Base-by-base conservation (phyloP, 176 grass and related monocot species). In the Typha latifolia region DNA sequence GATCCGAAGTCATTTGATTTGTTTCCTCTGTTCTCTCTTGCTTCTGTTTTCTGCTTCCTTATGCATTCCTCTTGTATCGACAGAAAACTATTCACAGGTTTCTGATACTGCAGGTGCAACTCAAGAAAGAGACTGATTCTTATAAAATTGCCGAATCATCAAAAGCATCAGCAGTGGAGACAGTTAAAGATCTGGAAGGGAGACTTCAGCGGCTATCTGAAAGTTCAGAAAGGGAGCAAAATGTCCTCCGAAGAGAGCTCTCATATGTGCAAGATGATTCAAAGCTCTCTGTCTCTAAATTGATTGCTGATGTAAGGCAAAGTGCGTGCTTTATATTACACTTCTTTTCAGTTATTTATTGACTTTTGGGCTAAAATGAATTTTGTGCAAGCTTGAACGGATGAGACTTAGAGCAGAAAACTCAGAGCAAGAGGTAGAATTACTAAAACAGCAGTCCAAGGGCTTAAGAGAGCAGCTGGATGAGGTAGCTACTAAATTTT, bases 171-270 rank as follows among this genome's bases (percentile, higher is more conserved):
- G 79, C 79, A 15, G 90, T 92, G 82, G 94, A 87, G 65, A 82
- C 49, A 18, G 50, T 84, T 49, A 87, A 62, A 69, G 88, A 92
- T 62, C 71, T 92, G 55, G 85, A 90, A 82, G 72, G 67, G 69
- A 82, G 81, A 65, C 72, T 92, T 49, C 83, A 90, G 61, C 79
- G 74, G 16, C 67, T 84, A 48, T 87, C 85, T 43, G 85, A 82
- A 79, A 92, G 73, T 66, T 86, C 83, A 80, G 88, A 92, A 52
- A 90, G 94, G 82, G 94, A 92, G 80, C 92, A 72, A 78, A 90
- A 78, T 73, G 56, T 49, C 22, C 83, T 89, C 72, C 72, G 79
- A 77, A 92, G 80, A 71, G 85, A 97, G 69, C 49, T 87, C 79
- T 84, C 70, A 65, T 86, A 90, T 64, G 52, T 76, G 71, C 77